Evolutionary conservation across 2,329 filamentous ascomycete genomes (phyloP), one percentile per base, ranked within the genome.

Genomic region (Nemania sp.): DNA sequence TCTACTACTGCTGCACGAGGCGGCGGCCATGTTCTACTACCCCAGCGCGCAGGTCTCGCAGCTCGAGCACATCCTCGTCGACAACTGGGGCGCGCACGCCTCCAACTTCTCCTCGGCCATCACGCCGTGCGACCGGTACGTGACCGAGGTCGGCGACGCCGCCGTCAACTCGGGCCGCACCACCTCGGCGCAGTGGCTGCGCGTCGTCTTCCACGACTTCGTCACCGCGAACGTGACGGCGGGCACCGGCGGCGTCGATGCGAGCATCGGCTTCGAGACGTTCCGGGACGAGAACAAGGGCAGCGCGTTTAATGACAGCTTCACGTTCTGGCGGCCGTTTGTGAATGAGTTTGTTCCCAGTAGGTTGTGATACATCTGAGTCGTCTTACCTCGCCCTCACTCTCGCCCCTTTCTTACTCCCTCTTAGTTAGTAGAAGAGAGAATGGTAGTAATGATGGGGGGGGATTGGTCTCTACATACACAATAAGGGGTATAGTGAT

Each of bases 181-280:
- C 32, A 74, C 73, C 4, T 66, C 74, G 0, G 75, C 74, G 35
- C 70, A 77, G 57, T 77, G 74, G 75, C 56, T 77, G 27, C 72
- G 75, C 0, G 73, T 77, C 15, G 72, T 69, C 3, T 77, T 76
- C 59, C 76, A 77, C 45, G 75, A 77, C 64, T 74, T 77, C 53
- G 68, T 72, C 27, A 77, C 73, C 2, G 72, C 72, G n/a, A 70
- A 77, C 51, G 65, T 74, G 1, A 57, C 27, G 1, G 71, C 71
- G 2, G 75, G 75, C 3, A 76, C 75, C 1, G 75, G 76, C 7
- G 76, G 76, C 1, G 10, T 78, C n/a, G 76, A 77, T 45, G 75
- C 75, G 2, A 76, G 73, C 53, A 77, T 77, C 45, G 73, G 74
- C 8, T 77, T 76, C 60, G 75, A 78, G 74, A 76, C 74, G 1